Evolutionary conservation across 768 basidiomycete genomes (phyloP).

Genomic region (Amanita phalloides): DNA sequence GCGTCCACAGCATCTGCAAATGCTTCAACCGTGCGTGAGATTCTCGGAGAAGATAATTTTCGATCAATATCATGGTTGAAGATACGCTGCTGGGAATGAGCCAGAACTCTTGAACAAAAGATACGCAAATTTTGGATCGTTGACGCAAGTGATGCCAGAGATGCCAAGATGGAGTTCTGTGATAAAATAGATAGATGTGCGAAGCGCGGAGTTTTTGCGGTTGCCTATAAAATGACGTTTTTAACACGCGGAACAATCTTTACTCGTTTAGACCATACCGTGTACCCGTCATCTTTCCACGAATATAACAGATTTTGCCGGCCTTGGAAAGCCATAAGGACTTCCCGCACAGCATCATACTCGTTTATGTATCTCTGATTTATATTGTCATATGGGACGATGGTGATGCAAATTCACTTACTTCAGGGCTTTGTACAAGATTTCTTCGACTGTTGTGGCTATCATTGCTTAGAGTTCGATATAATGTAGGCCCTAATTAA

Average conservation of each 20-base stretch:
- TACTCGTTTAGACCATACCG: conserved; percentile 13
- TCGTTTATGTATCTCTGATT: conserved; percentile 61
- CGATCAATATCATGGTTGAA: conserved; percentile 7
- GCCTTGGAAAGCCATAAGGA: conserved; percentile 70
- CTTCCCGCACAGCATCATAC: conserved; percentile 66
- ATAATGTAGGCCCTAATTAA: conserved; percentile 34
- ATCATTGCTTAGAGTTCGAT: conserved; percentile 21
- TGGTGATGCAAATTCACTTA: conserved; percentile 9
- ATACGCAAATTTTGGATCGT: conserved; percentile 50
- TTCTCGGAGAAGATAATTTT: conserved; percentile 11
- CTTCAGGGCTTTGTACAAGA: conserved; percentile 30
- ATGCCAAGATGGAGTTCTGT: conserved; percentile 51
- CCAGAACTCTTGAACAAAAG: conserved; percentile 43
- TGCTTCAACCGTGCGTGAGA: conserved; percentile 65
- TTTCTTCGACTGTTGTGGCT: conserved; percentile 21
- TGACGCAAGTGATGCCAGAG: conserved; percentile 50
- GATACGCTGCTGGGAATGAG: conserved; percentile 16
- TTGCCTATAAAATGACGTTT: conserved; percentile 23
- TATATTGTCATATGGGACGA: neutral
- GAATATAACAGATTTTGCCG: conserved; percentile 46
- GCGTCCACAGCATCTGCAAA: conserved; percentile 66
- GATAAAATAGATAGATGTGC: conserved; percentile 58
- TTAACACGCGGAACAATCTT: neutral
- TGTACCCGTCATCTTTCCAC: conserved; percentile 22
- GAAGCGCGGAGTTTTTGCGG: conserved; percentile 43